phyloP scores from a whole-genome alignment of 768 basidiomycete species.

The Gloeophyllum trabeum region DNA sequence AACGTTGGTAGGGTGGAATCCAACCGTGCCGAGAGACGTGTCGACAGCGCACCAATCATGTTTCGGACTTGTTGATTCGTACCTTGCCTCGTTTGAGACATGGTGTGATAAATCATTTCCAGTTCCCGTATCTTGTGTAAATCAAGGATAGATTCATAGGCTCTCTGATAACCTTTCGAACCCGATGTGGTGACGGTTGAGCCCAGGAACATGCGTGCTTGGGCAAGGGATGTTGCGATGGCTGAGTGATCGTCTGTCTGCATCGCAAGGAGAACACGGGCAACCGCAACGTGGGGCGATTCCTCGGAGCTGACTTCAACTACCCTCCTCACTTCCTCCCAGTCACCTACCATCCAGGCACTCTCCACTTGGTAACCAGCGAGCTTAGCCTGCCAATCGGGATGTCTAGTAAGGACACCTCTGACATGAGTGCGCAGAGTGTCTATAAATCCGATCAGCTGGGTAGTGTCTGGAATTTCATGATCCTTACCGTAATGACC shows the following conservation, averaged over 20 bases:
- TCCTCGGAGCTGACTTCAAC: constrained; percentile 36
- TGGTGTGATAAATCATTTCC: constrained; percentile 45
- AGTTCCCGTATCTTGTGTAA: constrained; percentile 84
- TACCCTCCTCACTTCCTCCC: constrained; percentile 67
- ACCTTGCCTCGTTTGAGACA: constrained; percentile 32
- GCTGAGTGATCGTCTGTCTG: constrained; percentile 35
- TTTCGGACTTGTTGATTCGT: no score
- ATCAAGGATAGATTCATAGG: constrained; percentile 78
- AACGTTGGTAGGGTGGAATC: constrained; percentile 79
- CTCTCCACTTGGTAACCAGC: constrained; percentile 86
- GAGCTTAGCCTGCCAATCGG: constrained; percentile 70
- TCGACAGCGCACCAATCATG: constrained; percentile 22
- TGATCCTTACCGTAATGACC: constrained; percentile 89
- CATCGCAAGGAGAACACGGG: constrained; percentile 73
- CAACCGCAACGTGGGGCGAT: constrained; percentile 61
- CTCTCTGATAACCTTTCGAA: constrained; percentile 68
- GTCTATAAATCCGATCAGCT: no score
- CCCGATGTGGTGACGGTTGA: constrained; percentile 76
- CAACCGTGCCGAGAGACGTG: constrained; percentile 51
- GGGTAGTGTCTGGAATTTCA: no score
- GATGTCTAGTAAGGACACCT: constrained; percentile 78
- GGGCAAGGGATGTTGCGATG: constrained; percentile 39
- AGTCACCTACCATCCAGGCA: constrained; percentile 93
- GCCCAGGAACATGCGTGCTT: constrained; percentile 67
- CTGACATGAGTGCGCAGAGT: constrained; percentile 90